phyloP scores from a whole-genome alignment of 2,329 filamentous ascomycete genomes.

The Helminthosporium solani region DNA sequence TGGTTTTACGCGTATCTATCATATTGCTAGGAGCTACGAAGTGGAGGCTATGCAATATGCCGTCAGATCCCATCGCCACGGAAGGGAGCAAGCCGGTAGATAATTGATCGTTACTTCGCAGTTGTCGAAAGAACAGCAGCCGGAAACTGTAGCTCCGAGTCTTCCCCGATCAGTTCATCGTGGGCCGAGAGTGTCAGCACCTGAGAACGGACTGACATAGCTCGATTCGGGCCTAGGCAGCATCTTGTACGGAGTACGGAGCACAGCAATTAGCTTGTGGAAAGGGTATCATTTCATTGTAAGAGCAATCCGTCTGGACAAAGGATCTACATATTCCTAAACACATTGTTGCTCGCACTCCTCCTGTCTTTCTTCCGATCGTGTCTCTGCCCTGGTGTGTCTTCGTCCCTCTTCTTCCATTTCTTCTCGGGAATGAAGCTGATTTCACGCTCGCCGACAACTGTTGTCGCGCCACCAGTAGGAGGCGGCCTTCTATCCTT shows the following conservation, averaged over 20 bases:
- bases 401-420: slow-evolving; percentile 39
- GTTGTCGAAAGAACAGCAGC: background rate
- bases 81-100: too few species aligned
- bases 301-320: too few species aligned
- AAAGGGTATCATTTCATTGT: slow-evolving; percentile 9
- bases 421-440: slow-evolving; percentile 68
- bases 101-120: too few species aligned
- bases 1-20: too few species aligned
- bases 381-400: slow-evolving; percentile 26
- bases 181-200: too few species aligned
- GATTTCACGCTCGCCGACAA: slow-evolving; percentile 61
- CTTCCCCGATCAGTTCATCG: background rate
- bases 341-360: slow-evolving; percentile 75
- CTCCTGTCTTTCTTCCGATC: slow-evolving; percentile 56
- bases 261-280: background rate
- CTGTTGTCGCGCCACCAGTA: slow-evolving; percentile 24
- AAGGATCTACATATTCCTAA: slow-evolving; percentile 60
- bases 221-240: too few species aligned
- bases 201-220: too few species aligned
- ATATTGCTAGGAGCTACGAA: too few species aligned
- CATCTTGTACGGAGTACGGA: too few species aligned
- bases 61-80: too few species aligned
- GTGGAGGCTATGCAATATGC: too few species aligned
- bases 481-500: slow-evolving; percentile 25
- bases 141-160: background rate